Percentiles rank a stretch among this genome's conserved stretches.
Conservation (phyloP, 768 basidiomycete species). For the Filobasidium wieringae region DNA sequence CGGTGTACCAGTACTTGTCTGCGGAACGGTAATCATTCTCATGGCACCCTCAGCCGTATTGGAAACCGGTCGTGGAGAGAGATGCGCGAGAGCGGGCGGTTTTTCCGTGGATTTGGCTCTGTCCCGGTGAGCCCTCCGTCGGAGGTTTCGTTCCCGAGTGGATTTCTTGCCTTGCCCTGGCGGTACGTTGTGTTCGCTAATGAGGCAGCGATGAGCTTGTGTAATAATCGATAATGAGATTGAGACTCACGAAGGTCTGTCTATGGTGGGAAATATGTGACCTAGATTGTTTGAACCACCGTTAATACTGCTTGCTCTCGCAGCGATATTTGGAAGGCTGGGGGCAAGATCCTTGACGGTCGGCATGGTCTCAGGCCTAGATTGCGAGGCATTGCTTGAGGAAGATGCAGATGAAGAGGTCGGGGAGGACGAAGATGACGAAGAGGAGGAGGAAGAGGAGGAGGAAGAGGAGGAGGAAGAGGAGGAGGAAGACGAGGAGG, state of each 20-base stretch:
- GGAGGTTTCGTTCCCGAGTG: slow-evolving; percentile 11
- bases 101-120: background rate
- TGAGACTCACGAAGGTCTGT: background rate
- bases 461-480: slow-evolving; percentile 6
- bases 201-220: background rate
- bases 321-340: background rate
- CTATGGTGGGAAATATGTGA: background rate
- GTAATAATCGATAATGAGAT: background rate
- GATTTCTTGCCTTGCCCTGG: slow-evolving; percentile 9
- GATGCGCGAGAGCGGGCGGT: too few relatives aligned
- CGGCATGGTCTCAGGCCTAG: background rate
- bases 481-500: too few relatives aligned
- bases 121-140: slow-evolving; percentile 6
- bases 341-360: background rate
- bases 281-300: background rate
- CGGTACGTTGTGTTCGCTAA: background rate
- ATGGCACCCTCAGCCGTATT: too few relatives aligned
- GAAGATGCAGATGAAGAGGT: background rate
- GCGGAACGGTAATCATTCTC: background rate
- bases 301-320: background rate
- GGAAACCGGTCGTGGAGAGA: background rate
- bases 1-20: background rate
- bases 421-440: slow-evolving; percentile 4
- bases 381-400: background rate
- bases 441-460: slow-evolving; percentile 2